These are phyloP conservation scores for Fusarium caatingaense DNA, from an alignment of 2,329 filamentous ascomycete genomes.

Conservation along the genomic window DNA sequence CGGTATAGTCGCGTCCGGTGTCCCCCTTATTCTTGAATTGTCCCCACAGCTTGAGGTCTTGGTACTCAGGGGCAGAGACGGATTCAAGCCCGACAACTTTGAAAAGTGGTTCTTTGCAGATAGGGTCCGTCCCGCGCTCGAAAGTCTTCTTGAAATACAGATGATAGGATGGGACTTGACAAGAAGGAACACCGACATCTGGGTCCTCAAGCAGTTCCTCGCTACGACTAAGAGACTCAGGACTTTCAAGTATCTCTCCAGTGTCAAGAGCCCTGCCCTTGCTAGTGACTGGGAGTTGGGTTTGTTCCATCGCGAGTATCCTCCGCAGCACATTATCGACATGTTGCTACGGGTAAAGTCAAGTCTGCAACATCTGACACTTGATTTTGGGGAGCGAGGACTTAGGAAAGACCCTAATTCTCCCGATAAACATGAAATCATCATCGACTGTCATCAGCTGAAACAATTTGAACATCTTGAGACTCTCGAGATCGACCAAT, in stretches of 20 bases:
- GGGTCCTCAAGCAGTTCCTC: background rate
- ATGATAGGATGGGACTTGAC: background rate
- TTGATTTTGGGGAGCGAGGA: background rate
- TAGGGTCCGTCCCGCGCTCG: accelerated
- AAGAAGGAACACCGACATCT: background rate
- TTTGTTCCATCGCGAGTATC: background rate
- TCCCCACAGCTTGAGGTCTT: background rate
- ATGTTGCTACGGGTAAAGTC: background rate
- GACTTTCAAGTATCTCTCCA: background rate
- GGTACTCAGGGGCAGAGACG: background rate
- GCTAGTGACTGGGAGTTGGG: accelerated
- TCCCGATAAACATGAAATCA: too few relatives aligned
- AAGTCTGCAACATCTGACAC: background rate
- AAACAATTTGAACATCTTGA: background rate
- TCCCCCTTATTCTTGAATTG: accelerated
- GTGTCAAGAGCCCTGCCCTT: background rate
- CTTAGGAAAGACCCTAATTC: too few relatives aligned
- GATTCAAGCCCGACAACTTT: accelerated
- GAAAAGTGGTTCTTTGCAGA: accelerated
- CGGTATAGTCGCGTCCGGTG: background rate
- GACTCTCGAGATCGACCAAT: background rate
- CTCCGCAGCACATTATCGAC: background rate
- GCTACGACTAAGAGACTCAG: background rate
- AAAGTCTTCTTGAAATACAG: background rate
- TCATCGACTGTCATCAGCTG: background rate